These are phyloP conservation scores for Pythium dissimile DNA, from an alignment of 352 stramenopile species.

Conservation along the genomic window DNA sequence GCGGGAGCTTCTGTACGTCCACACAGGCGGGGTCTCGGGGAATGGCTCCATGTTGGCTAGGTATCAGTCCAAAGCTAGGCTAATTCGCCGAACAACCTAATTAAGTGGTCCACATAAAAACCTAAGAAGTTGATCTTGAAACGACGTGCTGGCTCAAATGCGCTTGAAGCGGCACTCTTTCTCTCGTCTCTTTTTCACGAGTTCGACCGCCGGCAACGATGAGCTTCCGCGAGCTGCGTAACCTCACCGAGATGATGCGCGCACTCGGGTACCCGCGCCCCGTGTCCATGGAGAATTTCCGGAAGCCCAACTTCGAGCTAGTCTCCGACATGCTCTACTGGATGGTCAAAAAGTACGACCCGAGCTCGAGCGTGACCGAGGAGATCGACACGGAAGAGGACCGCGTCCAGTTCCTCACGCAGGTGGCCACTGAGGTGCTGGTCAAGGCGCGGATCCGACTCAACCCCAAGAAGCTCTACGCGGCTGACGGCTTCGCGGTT, in stretches of 20 bases:
- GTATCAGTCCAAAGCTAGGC: slow-evolving; percentile 38
- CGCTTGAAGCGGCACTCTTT: not conserved
- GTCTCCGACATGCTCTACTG: slow-evolving; percentile 96
- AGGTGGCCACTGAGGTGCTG: slow-evolving; percentile 75
- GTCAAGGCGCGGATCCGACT: slow-evolving; percentile 91
- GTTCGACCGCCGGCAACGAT: slow-evolving; percentile 23
- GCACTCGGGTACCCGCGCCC: slow-evolving; percentile 91
- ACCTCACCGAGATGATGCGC: slow-evolving; percentile 96
- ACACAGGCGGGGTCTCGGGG: slow-evolving; percentile 71
- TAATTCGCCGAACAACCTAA: not conserved
- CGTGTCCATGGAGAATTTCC: slow-evolving; percentile 93
- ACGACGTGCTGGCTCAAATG: slow-evolving; percentile 13
- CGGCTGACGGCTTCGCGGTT: slow-evolving; percentile 91
- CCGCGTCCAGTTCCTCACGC: slow-evolving; percentile 92
- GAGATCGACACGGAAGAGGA: slow-evolving; percentile 95
- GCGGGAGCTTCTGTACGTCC: slow-evolving; percentile 73
- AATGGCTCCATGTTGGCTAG: slow-evolving; percentile 72
- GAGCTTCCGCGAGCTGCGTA: slow-evolving; percentile 85
- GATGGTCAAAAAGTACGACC: slow-evolving; percentile 94
- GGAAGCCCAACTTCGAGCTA: slow-evolving; percentile 95
- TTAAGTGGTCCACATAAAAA: slow-evolving; percentile 10
- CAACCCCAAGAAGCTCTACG: slow-evolving; percentile 95
- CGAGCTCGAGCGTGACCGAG: slow-evolving; percentile 82
- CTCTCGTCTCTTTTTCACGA: not conserved
- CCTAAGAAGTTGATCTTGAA: slow-evolving; percentile 19